A percentile compares a stretch with the other conserved stretches of the same genome.
Evolutionary conservation across 495 filamentous ascomycete genomes (phyloP).

Genomic region (Talaromyces liani): DNA sequence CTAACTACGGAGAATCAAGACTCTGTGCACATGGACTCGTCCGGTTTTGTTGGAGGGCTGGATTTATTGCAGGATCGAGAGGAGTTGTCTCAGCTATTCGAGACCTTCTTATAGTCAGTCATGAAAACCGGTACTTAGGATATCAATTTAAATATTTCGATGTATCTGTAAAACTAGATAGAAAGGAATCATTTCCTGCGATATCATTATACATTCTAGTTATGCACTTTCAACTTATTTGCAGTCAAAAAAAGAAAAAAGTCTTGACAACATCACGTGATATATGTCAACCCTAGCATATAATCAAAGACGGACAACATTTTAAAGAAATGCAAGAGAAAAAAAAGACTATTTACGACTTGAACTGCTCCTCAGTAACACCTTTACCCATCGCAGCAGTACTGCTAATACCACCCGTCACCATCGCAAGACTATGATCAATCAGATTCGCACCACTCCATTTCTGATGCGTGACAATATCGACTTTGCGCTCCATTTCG

Average conservation of each 20-base stretch:
- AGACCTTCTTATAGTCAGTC: background rate
- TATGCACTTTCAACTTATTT: background rate
- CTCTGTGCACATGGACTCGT: background rate
- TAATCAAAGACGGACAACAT: slow-evolving; percentile 13
- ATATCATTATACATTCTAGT: background rate
- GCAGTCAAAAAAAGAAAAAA: background rate
- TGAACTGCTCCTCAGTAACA: slow-evolving; percentile 97
- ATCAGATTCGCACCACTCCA: slow-evolving; percentile 94
- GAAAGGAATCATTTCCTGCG: background rate
- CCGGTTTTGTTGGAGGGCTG: background rate
- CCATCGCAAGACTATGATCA: slow-evolving; percentile 94
- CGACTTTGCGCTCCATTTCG: slow-evolving; percentile 82
- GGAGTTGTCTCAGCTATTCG: background rate
- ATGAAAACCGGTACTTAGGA: background rate
- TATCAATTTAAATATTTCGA: too few species aligned
- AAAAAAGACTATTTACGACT: slow-evolving; percentile 14
- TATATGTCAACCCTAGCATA: slow-evolving; percentile 19
- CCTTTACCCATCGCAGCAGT: slow-evolving; percentile 96
- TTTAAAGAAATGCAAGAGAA: slow-evolving; percentile 8
- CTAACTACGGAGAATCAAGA: background rate
- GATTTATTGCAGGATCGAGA: background rate
- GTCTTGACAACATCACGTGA: background rate
- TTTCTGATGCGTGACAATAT: slow-evolving; percentile 98
- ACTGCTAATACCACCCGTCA: slow-evolving; percentile 82
- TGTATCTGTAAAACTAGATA: too few species aligned